Conservation (phyloP, 2,329 filamentous ascomycete species). For the Blumeriella jaapii region DNA sequence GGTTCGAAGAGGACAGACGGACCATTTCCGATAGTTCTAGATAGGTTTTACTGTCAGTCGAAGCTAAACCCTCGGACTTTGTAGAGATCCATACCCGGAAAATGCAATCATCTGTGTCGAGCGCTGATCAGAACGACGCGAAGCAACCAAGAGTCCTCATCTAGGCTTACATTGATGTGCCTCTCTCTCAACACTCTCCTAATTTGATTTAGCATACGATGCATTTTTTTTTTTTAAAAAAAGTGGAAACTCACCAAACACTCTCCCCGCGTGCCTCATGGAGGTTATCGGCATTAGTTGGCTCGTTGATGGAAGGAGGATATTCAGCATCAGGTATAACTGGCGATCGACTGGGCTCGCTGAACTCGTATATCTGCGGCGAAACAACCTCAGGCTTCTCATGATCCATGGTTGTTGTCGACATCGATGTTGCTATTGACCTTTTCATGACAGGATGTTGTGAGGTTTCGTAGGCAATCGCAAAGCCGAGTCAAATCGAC, state of each 20-base stretch:
- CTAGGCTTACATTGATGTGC: conserved; percentile 29
- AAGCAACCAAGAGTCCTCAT: neutral
- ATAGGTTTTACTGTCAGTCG: conserved; percentile 1
- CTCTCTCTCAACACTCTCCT: conserved; percentile 32
- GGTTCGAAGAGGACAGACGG: neutral
- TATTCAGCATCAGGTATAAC: conserved; percentile 16
- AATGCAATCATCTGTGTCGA: conserved; percentile 32
- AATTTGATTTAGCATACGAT: conserved; percentile 8
- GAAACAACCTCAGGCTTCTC: conserved; percentile 23
- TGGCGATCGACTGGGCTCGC: conserved; percentile 13
- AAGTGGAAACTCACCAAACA: conserved; percentile 17
- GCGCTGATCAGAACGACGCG: neutral
- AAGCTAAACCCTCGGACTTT: neutral
- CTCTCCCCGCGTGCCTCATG: conserved; percentile 21
- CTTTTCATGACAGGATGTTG: neutral
- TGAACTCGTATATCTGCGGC: conserved; percentile 20
- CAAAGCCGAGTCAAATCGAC: neutral
- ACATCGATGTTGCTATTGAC: neutral
- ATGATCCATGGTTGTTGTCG: conserved; percentile 19
- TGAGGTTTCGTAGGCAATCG: neutral
- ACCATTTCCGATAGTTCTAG: conserved; percentile 32
- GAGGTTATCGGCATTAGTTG: conserved; percentile 17
- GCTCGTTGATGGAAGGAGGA: conserved; percentile 18
- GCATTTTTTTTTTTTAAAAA: neutral
- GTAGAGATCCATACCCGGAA: conserved; percentile 28